Evolutionary conservation across 345 rosid species (phyloP).

Genomic region (Gossypium arboreum): DNA sequence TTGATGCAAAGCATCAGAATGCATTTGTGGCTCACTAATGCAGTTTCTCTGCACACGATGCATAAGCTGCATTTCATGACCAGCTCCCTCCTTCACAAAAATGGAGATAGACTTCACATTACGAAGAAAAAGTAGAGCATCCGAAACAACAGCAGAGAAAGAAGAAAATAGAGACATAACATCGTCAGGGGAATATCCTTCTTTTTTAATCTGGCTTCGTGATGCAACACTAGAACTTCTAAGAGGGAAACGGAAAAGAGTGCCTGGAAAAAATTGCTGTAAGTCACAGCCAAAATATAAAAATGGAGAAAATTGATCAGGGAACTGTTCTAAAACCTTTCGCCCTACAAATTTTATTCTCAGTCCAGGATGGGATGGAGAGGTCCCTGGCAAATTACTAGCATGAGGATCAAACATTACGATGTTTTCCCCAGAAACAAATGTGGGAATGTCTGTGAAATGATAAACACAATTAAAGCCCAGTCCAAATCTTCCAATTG

Average conservation of each 20-base stretch:
- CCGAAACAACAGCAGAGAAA: conserved; percentile 71
- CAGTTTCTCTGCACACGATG: conserved; percentile 64
- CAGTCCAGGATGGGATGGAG: conserved; percentile 96
- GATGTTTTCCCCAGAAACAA: conserved; percentile 95
- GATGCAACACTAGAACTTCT: conserved; percentile 65
- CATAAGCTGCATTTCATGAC: conserved; percentile 69
- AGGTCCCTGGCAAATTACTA: conserved; percentile 81
- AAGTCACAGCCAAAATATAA: conserved; percentile 93
- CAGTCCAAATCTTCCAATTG: conserved; percentile 93
- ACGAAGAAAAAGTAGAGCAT: conserved; percentile 74
- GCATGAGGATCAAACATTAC: conserved; percentile 99
- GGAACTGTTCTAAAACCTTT: conserved; percentile 88
- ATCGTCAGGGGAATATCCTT: conserved; percentile 76
- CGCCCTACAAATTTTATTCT: conserved; percentile 84
- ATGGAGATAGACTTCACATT: conserved; percentile 73
- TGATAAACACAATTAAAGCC: conserved; percentile 98
- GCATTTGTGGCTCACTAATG: conserved; percentile 47
- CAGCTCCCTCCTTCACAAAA: conserved; percentile 78
- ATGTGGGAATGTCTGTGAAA: conserved; percentile 87
- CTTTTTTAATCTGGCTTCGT: conserved; percentile 84
- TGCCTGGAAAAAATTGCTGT: conserved; percentile 75
- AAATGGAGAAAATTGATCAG: conserved; percentile 93
- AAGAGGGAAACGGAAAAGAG: conserved; percentile 94
- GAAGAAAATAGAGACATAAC: conserved; percentile 80
- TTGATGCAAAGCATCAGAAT: conserved; percentile 41